A percentile compares a stretch with the other conserved stretches of the same genome.
These are phyloP conservation scores for Eimeria brunetti DNA, from an alignment of 169 alveolate species.

Conservation along the genomic window DNA sequence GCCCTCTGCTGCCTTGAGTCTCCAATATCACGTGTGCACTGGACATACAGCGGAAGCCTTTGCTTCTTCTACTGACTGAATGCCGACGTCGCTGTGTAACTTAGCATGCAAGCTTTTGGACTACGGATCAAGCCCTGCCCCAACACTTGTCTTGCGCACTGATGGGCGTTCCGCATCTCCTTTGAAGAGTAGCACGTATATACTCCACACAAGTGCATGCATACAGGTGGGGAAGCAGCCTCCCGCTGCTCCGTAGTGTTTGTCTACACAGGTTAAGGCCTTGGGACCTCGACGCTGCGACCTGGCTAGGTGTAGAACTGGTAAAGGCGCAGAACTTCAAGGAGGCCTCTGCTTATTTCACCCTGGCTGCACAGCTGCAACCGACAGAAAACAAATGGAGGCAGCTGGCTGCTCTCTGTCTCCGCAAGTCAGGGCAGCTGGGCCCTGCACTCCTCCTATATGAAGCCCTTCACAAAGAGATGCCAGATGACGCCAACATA, in stretches of 20 bases:
- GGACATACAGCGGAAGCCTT: not conserved
- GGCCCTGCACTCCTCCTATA: constrained; percentile 82
- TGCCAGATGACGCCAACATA: constrained; percentile 64
- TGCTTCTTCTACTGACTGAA: not conserved
- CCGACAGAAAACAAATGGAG: constrained; percentile 93
- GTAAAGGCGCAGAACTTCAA: constrained; percentile 89
- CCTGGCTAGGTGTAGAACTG: constrained; percentile 93
- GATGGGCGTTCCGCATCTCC: not conserved
- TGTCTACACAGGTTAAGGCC: constrained; percentile 84
- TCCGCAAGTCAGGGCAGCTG: constrained; percentile 91
- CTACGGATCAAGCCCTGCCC: too few relatives aligned
- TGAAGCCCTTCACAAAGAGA: constrained; percentile 32
- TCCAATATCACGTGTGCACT: not conserved
- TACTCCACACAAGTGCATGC: not conserved
- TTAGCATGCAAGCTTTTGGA: not conserved
- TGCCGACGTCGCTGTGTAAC: not conserved
- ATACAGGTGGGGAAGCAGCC: not conserved
- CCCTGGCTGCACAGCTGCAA: constrained; percentile 91
- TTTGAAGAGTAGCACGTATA: not conserved
- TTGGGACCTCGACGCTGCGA: constrained; percentile 91
- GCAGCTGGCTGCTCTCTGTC: constrained; percentile 94
- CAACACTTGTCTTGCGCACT: too few relatives aligned
- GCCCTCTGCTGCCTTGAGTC: not conserved
- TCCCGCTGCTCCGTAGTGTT: not conserved
- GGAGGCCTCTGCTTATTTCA: constrained; percentile 90